Evolutionary conservation across 169 alveolate genomes (phyloP), one percentile per base, ranked within the genome.

Genomic region (Besnoitia besnoiti): DNA sequence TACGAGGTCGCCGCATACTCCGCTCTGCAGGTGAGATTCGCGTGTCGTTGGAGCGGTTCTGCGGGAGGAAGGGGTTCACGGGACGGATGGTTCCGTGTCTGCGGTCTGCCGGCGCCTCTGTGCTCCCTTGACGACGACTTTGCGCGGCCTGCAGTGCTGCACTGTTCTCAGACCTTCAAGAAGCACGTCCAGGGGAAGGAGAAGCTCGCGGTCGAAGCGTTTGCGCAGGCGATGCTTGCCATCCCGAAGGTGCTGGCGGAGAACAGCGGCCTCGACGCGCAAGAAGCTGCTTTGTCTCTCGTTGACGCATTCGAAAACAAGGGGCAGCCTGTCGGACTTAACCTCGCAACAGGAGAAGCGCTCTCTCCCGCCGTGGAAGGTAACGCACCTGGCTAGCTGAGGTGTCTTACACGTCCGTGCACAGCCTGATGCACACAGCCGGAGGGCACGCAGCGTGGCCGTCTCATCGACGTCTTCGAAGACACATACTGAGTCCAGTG

Each of bases 171-270:
- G 85, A 85, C 95, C 44, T 82, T 95, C 95, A 96, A 96, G 98
- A 95, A 95, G 94, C 39, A 97, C 96, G 87, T 94, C 37, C 93
- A 94, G 92, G 99, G 99, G 73, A 99, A 99, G 96, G 98, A 98
- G 88, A 98, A 97, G 95, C 96, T 98, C 76, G 99, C 99, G 39
- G 98, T 98, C 75, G 98, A 97, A 92, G 99, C 98, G 37, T 99
- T 99, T 88, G 99, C 99, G 35, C 99, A 99, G 84, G 98, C 99
- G 46, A 93, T 99, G 82, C 95, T 99, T 61, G 95, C 96, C 35
- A 97, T 98, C 46, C 99, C 99, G 24, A 98, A 98, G 92, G 97
- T 98, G 21, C 94, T 99, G 27, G 99, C 99, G 46, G 99, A 98
- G 94, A 99, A 99, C 96, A 98, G 99, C 27, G 99, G 99, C 21